phyloP scores from a whole-genome alignment of 163 green algal species.

The Chlamydomonas reinhardtii region DNA sequence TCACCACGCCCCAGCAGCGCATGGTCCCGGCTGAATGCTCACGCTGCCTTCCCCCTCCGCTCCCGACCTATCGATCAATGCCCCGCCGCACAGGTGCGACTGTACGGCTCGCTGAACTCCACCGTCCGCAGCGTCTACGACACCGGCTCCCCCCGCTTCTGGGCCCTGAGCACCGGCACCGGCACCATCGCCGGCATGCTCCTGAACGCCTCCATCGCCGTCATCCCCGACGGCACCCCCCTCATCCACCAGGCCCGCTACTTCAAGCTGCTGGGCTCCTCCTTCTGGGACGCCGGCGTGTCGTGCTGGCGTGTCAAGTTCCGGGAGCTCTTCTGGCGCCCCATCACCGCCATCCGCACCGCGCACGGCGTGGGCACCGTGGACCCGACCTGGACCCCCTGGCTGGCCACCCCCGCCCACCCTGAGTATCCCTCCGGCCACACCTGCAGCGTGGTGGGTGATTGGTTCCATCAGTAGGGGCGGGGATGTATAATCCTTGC shows the following conservation, averaged over 20 bases:
- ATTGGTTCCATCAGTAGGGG: not conserved
- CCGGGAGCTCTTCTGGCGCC: constrained; percentile 45
- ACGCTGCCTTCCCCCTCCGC: too few species aligned
- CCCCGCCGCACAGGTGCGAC: too few species aligned
- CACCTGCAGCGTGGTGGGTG: constrained; percentile 14
- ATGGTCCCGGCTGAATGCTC: too few species aligned
- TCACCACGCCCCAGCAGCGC: too few species aligned
- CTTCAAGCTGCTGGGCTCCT: constrained; percentile 24
- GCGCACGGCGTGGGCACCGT: not conserved
- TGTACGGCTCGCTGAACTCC: constrained; percentile 27
- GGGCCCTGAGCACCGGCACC: constrained; percentile 28
- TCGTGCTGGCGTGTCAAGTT: constrained; percentile 41
- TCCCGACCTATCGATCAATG: too few species aligned
- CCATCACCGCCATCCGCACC: constrained; percentile 40
- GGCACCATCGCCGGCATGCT: constrained; percentile 14
- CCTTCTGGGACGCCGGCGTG: constrained; percentile 19
- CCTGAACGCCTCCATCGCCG: constrained; percentile 28
- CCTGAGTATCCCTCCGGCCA: constrained; percentile 50
- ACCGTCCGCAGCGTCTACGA: constrained; percentile 25
- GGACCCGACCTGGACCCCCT: constrained; percentile 38
- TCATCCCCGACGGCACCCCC: not conserved
- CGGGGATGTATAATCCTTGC: too few species aligned
- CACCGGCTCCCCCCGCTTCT: constrained; percentile 23
- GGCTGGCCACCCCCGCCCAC: constrained; percentile 32
- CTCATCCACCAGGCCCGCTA: constrained; percentile 22